Conservation (phyloP, 768 basidiomycete species). For the Boletus pseudopeckii region DNA sequence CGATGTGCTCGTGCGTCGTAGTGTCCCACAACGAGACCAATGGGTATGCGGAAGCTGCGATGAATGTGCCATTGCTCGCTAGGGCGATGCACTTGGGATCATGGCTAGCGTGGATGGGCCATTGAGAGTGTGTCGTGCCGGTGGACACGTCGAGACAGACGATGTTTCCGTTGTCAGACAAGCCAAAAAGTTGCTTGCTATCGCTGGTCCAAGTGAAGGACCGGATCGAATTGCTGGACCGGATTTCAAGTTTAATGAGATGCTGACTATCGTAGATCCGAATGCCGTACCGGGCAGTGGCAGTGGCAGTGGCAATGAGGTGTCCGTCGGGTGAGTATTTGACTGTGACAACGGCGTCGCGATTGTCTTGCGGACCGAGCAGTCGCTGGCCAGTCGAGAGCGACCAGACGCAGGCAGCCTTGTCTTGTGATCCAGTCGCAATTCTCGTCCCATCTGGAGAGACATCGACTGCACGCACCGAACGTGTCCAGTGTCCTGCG, state of each 20-base stretch:
- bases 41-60: background rate
- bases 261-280: background rate
- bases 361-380: background rate
- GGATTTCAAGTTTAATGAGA: background rate
- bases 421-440: background rate
- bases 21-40: background rate
- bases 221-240: too few species aligned
- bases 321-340: background rate
- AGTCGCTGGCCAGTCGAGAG: background rate
- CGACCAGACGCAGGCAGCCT: background rate
- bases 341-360: fast-evolving
- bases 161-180: background rate
- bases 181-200: too few species aligned
- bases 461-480: background rate
- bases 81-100: background rate
- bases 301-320: background rate
- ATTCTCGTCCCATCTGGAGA: background rate
- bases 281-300: too few species aligned
- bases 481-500: background rate
- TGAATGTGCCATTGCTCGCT: background rate
- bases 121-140: background rate
- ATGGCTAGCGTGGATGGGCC: background rate
- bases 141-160: background rate
- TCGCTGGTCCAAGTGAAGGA: background rate
- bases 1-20: background rate